Base-by-base conservation (phyloP, 1,284 basidiomycete species). In the Coniferiporia sulphurascens region DNA sequence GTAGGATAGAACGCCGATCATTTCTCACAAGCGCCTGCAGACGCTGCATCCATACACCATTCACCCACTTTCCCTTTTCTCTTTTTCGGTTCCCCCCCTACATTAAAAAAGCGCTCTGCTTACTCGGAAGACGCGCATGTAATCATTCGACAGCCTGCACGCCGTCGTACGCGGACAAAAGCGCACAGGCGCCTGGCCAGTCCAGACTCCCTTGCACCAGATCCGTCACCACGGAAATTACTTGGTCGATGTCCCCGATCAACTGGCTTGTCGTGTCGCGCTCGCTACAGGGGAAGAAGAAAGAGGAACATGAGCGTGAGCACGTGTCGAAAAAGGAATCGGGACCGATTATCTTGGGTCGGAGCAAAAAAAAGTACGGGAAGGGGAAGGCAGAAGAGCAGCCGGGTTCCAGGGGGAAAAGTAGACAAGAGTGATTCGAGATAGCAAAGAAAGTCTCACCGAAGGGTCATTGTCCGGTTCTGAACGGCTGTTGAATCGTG, bases 181-280 rank as follows among this genome's bases (percentile, higher is more conserved):
- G 77, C 66, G 77, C 70, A 71, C 85, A 87, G 3, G 94, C 96
- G 64, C 85, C 85, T 15, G 78, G 70, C 95, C 95, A 98, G 64
- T 85, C 81, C 58, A 91, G 78, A 15, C 71, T 78, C 48, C 90
- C 91, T 65, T 86, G 76, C 36, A 91, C 87, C 56, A 95, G 81
- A 48, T 88, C 86, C 52, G 81, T 83, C 63, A 98, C 87, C 54
- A 90, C 85, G 52, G 77, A 77, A 67, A 98, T 87, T 58, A 98
- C 96, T 56, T 94, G 86, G 74, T 98, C 95, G 65, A 97, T 87
- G 56, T 81, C 70, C n/a, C 95, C 95, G 69, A 98, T 98, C 59
- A 93, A 79, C 74, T 99, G 96, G 54, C 87, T 82, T 54, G 91
- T 98, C 52, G 95, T 94, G 74, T 98, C 96, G 58, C 96, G 90